Base-by-base conservation (phyloP, 1,284 basidiomycete genomes). In the Apiotrichum sp. region DNA sequence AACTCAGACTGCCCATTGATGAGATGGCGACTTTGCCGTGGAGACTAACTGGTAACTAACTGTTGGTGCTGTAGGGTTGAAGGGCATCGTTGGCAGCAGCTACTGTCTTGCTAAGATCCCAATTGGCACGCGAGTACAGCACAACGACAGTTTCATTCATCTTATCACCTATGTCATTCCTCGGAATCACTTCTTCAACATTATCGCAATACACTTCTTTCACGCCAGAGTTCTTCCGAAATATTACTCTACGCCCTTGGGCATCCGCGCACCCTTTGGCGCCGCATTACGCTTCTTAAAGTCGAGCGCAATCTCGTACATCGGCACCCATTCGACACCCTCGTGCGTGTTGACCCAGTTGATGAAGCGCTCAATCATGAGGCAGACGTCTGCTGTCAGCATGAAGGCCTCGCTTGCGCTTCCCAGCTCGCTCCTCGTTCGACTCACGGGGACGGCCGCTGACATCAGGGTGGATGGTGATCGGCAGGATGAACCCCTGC, bases 291-390 rank as follows among this genome's bases (percentile, higher is more conserved):
- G 59, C 43, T 51, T 33, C 36, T 65, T 59, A 46, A 74, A 74
- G 49, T 70, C 67, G 40, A 64, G 57, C 1, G 67, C 68, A 32
- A 74, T 71, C 55, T 72, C 71, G 34, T 59, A 55, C 82, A 88
- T 83, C 16, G 84, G 83, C 14, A 85, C 84, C 84, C 85, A 89
- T 56, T 86, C 80, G 2, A 89, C 82, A 51, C 83, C 81, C 33
- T 83, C 81, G 68, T 88, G 86, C 2, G 80, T 82, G 66, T 87
- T 87, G 52, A 88, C 79, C 84, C 86, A 88, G 64, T 86, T 83
- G 63, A 89, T 87, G 70, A 88, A 86, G 46, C 84, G 80, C 69
- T 88, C 85, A 80, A 89, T 81, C 84, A 88, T 88, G 52, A 87
- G 77, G 7, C 87, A 75, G n/a, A 88, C 85, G 71, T 81, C 72